phyloP scores from a whole-genome alignment of 176 grass and related monocot genomes.

The Avena eriantha region DNA sequence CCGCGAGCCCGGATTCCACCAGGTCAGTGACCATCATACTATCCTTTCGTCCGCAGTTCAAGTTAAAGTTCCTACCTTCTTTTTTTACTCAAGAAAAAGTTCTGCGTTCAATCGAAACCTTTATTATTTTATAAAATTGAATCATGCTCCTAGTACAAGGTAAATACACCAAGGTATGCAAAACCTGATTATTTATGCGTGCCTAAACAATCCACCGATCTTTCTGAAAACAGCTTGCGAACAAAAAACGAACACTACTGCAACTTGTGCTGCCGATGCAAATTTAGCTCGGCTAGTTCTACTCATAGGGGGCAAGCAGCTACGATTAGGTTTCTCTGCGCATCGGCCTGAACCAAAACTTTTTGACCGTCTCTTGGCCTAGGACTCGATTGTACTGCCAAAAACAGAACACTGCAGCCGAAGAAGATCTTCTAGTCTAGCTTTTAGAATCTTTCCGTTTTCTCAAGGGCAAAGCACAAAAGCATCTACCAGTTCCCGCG shows the following conservation, averaged over 20 bases:
- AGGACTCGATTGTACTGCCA: background rate
- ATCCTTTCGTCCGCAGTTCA: background rate
- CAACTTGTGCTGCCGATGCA: background rate
- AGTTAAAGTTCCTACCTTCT: background rate
- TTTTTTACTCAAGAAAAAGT: background rate
- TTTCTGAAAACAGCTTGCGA: slow-evolving; percentile 15
- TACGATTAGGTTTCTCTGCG: background rate
- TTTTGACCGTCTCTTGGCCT: slow-evolving; percentile 12
- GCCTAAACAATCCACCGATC: background rate
- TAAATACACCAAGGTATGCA: too few relatives aligned
- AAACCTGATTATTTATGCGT: background rate
- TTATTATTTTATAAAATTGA: background rate
- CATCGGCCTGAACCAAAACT: background rate
- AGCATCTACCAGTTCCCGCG: background rate
- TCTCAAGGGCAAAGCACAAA: background rate
- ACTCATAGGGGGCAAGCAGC: background rate
- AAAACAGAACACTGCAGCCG: background rate
- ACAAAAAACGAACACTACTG: background rate
- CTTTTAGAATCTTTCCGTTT: slow-evolving; percentile 20
- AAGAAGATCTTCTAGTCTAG: background rate
- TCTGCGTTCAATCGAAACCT: background rate
- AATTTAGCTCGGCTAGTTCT: background rate
- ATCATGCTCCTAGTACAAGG: too few relatives aligned
- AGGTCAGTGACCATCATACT: too few relatives aligned
- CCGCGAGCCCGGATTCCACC: slow-evolving; percentile 67